Base-by-base conservation (phyloP, 208 protist genomes). In the Leptomonas pyrrhocoris region DNA sequence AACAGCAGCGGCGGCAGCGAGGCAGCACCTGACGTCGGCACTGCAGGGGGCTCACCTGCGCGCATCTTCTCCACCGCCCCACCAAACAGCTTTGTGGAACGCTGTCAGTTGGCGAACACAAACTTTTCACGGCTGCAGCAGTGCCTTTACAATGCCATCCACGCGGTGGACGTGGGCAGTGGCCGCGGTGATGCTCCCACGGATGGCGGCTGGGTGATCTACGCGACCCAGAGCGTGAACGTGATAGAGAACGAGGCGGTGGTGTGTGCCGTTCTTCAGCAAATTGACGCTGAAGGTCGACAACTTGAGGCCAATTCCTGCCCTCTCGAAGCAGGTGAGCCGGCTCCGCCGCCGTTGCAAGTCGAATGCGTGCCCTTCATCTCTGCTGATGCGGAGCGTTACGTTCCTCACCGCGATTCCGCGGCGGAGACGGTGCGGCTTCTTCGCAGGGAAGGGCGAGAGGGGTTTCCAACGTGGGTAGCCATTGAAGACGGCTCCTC, bases 181-280 rank as follows among this genome's bases (percentile, higher is more conserved):
- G 16, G 42, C 57, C 15, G 48, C 11, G 21, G 57, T n/a, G 34
- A 31, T 21, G 21, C 27, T 40, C 3, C 0, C 28, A 30, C 0
- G 4, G 30, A 53, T 61, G 58, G 62, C 68, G 38, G 74, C 66
- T 75, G 82, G 31, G 83, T 98, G 38, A 77, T 98, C 30, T 98
- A 98, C 76, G 93, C 89, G 11, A 98, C 96, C 19, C 95, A 94
- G 61, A 96, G 88, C 43, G 77, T 98, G 74, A 98, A 98, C 69
- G 96, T 97, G 18, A 60, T 98, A 9, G 96, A 98, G 81, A 93
- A 98, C 68, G 96, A 98, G 74, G 95, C 94, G 9, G 95, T 98
- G 27, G 89, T 98, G 7, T 89, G 81, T 40, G 81, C 86, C 21
- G 83, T 85, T 7, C 74, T 96, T 21, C 77, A 69, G 16, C 76